phyloP scores from a whole-genome alignment of 2,329 filamentous ascomycete genomes.

The Xylariaceae sp. region DNA sequence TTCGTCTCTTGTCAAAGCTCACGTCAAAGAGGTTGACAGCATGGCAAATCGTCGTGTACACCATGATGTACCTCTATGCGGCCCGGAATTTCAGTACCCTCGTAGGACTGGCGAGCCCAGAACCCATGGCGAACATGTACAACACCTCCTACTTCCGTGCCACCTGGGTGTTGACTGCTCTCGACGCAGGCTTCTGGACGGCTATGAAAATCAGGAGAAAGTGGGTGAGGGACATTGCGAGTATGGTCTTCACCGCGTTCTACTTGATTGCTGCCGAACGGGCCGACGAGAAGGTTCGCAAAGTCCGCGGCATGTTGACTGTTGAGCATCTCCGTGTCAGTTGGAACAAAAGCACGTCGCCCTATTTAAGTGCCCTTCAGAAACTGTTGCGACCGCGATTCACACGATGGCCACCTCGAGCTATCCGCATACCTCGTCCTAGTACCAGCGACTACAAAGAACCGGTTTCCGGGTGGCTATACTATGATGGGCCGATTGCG shows the following conservation, averaged over 20 bases:
- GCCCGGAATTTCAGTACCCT: conserved; percentile 92
- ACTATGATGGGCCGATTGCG: conserved; percentile 82
- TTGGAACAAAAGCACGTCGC: conserved; percentile 92
- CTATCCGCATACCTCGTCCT: conserved; percentile 79
- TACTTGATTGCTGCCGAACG: conserved; percentile 90
- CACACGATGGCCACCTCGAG: conserved; percentile 73
- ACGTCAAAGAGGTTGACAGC: conserved; percentile 68
- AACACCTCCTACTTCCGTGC: conserved; percentile 88
- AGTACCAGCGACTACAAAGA: conserved; percentile 75
- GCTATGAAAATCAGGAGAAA: conserved; percentile 83
- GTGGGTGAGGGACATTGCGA: conserved; percentile 76
- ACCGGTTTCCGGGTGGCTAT: conserved; percentile 81
- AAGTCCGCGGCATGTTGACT: conserved; percentile 78
- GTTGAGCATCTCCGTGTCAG: conserved; percentile 86
- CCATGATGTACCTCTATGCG: conserved; percentile 85
- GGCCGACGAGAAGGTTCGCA: conserved; percentile 93
- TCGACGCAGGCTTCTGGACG: conserved; percentile 97
- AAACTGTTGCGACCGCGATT: conserved; percentile 70
- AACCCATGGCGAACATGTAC: conserved; percentile 92
- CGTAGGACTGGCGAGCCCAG: conserved; percentile 82
- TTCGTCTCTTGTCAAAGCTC: conserved; percentile 65
- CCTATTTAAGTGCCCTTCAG: conserved; percentile 72
- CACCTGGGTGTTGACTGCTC: conserved; percentile 90
- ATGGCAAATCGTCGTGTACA: conserved; percentile 85
- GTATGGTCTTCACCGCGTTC: conserved; percentile 79